Conservation (phyloP, 768 basidiomycete species). For the Artomyces pyxidatus region DNA sequence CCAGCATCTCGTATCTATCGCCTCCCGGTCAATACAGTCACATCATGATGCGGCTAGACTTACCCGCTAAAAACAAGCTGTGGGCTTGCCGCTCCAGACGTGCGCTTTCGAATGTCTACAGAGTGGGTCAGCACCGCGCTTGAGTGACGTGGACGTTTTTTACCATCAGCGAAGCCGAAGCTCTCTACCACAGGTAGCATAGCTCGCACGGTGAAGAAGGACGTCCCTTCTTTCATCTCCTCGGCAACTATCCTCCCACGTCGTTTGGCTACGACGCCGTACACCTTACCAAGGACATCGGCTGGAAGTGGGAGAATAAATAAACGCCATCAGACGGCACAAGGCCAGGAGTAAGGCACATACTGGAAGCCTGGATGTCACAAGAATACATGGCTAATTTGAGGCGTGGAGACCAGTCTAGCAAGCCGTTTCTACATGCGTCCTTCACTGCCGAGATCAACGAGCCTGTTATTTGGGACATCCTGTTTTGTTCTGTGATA, state of each 20-base stretch:
- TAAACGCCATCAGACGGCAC: background rate
- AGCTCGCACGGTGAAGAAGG: conserved; percentile 88
- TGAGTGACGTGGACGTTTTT: conserved; percentile 18
- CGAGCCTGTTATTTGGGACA: conserved; percentile 84
- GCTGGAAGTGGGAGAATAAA: conserved; percentile 37
- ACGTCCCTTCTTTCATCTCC: conserved; percentile 97
- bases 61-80: conserved; percentile 95
- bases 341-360: conserved; percentile 23
- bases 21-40: background rate
- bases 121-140: background rate
- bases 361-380: conserved; percentile 96
- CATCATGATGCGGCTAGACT: conserved; percentile 19
- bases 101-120: conserved; percentile 89
- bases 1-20: conserved; percentile 82
- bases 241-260: conserved; percentile 91
- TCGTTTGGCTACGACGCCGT: conserved; percentile 87
- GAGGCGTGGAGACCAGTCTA: conserved; percentile 97
- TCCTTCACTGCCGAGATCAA: conserved; percentile 85
- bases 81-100: conserved; percentile 95
- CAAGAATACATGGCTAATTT: conserved; percentile 99
- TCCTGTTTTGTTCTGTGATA: conserved; percentile 74
- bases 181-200: conserved; percentile 93
- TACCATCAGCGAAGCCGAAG: conserved; percentile 96
- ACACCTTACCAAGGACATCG: conserved; percentile 96
- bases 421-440: conserved; percentile 77